Evolutionary conservation across 257 asterid species (phyloP).

Genomic region (Solanum pimpinellifolium): DNA sequence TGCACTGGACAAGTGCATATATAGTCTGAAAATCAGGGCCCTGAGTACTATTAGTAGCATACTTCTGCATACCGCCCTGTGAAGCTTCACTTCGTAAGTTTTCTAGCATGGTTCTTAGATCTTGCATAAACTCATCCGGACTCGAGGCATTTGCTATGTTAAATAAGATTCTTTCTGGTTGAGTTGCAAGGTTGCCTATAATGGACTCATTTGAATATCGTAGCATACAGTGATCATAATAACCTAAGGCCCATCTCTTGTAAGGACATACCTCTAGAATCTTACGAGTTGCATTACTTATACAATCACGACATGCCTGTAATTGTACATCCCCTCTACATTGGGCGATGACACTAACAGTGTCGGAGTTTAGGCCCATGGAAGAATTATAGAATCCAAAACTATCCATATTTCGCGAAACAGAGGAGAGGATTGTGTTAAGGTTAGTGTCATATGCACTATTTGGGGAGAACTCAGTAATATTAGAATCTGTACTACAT

Average conservation of each 20-base stretch:
- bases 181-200: not conserved
- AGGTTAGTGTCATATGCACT: conserved; percentile 17
- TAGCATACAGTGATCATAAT: conserved; percentile 7
- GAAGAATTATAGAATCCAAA: conserved; percentile 18
- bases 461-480: not conserved
- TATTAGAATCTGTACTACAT: not conserved
- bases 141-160: not conserved
- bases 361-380: not conserved
- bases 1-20: not conserved
- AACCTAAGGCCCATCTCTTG: conserved; percentile 2
- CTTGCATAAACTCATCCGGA: not conserved
- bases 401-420: conserved; percentile 2
- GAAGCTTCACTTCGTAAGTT: not conserved
- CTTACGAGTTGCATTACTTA: not conserved
- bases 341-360: conserved; percentile 6
- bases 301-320: conserved; percentile 12
- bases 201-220: conserved; percentile 14
- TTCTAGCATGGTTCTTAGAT: not conserved
- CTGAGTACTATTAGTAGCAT: not conserved
- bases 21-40: not conserved
- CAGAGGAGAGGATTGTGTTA: conserved; percentile 16
- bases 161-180: not conserved
- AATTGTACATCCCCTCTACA: conserved; percentile 23
- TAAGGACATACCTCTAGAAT: conserved; percentile 5
- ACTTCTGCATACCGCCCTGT: not conserved